Percentiles rank a stretch among this genome's conserved stretches.
Conservation (phyloP, 129 eudicot genomes). For the Tanacetum coccineum region DNA sequence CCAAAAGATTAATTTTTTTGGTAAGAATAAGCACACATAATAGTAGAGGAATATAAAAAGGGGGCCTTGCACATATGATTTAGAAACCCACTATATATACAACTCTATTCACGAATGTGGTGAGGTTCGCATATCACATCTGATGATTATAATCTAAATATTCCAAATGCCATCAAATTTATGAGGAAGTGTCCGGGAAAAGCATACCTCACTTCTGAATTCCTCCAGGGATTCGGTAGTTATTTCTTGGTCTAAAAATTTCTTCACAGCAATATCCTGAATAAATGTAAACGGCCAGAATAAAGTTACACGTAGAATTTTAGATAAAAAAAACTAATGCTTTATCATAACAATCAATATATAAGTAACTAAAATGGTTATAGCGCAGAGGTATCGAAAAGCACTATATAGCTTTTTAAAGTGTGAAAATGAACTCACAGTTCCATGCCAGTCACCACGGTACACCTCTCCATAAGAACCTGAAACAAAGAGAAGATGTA, state of each 20-base stretch:
- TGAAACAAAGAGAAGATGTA: constrained; percentile 22
- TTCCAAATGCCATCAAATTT: not conserved
- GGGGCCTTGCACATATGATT: not conserved
- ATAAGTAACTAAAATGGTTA: constrained; percentile 4
- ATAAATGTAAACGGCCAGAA: not conserved
- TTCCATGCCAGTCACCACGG: constrained; percentile 99
- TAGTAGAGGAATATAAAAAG: not conserved
- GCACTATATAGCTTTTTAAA: not conserved
- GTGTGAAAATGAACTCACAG: constrained; percentile 56
- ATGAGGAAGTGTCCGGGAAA: not conserved
- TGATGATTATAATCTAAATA: not conserved
- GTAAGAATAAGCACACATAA: constrained; percentile 13
- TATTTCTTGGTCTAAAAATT: constrained; percentile 81
- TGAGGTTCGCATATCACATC: no score
- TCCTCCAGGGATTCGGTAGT: constrained; percentile 84
- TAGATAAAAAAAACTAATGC: not conserved
- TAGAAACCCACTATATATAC: no score
- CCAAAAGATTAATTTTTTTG: constrained; percentile 14
- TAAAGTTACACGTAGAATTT: not conserved
- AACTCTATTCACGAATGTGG: not conserved
- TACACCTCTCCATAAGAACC: constrained; percentile 99
- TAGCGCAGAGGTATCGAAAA: not conserved
- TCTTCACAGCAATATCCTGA: constrained; percentile 96
- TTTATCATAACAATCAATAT: not conserved
- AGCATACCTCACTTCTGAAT: constrained; percentile 84